These are phyloP conservation scores for Geranomyces michiganensis DNA, from an alignment of 192 early-diverging fungal species.

Conservation along the genomic window DNA sequence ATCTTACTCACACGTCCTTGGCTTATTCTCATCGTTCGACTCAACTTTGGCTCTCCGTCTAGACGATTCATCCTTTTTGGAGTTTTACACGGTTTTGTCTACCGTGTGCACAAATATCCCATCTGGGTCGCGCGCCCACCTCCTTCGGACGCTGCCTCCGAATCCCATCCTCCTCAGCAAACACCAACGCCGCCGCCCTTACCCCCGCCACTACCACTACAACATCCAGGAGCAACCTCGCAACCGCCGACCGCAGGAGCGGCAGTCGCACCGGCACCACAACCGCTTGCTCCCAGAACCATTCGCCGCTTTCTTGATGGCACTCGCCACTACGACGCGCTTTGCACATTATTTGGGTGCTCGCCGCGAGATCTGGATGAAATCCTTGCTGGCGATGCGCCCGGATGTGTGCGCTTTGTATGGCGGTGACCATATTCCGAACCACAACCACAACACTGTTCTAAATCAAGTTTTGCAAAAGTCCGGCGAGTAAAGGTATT, in stretches of 20 bases:
- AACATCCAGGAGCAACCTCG: neutral
- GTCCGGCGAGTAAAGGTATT: too few relatives aligned
- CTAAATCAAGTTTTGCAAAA: too few relatives aligned
- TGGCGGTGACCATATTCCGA: slow-evolving; percentile 54
- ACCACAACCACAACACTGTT: too few relatives aligned
- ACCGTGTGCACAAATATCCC: slow-evolving; percentile 92
- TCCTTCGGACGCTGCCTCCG: neutral
- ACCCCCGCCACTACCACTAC: neutral
- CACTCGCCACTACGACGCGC: slow-evolving; percentile 73
- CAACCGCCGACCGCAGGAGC: neutral
- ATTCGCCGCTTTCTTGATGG: slow-evolving; percentile 56
- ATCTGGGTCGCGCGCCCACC: slow-evolving; percentile 35
- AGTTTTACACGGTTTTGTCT: slow-evolving; percentile 78
- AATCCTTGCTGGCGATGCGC: slow-evolving; percentile 42
- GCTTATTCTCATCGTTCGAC: neutral
- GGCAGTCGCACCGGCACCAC: neutral
- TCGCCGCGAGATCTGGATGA: slow-evolving; percentile 64
- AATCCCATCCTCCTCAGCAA: neutral
- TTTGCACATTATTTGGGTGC: slow-evolving; percentile 70
- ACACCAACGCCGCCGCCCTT: neutral
- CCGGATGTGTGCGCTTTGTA: slow-evolving; percentile 51
- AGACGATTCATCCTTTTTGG: slow-evolving; percentile 93
- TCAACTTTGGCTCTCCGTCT: too few relatives aligned
- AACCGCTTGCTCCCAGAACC: neutral
- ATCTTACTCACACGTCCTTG: too few relatives aligned